Evolutionary conservation across 495 filamentous ascomycete genomes (phyloP).

Genomic region (Neurospora cerealis): DNA sequence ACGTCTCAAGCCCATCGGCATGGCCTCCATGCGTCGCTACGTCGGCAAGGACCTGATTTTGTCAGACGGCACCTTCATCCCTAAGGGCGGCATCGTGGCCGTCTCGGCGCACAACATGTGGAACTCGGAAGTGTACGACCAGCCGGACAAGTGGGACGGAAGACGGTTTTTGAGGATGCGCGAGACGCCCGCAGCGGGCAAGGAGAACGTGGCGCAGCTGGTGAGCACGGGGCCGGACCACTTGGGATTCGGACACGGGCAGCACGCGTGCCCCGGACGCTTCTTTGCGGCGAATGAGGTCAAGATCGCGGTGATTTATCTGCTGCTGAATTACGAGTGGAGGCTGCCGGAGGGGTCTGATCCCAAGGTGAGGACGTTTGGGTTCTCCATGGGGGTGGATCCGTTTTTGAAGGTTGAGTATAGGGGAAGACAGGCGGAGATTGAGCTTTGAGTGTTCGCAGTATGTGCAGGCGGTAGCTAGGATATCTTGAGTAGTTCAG

Average conservation of each 20-base stretch:
- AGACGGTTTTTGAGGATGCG: conserved; percentile 37
- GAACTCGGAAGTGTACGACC: conserved; percentile 34
- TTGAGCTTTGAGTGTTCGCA: not conserved
- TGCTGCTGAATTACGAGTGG: conserved; percentile 31
- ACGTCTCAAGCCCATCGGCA: conserved; percentile 26
- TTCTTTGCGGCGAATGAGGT: conserved; percentile 33
- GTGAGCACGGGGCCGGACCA: conserved; percentile 33
- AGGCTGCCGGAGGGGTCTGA: conserved; percentile 10
- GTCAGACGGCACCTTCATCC: conserved; percentile 38
- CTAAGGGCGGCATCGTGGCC: conserved; percentile 34
- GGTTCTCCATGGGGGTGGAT: conserved; percentile 3
- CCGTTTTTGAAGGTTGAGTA: conserved; percentile 10
- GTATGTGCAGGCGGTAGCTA: not conserved
- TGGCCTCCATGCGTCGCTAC: conserved; percentile 32
- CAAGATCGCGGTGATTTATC: conserved; percentile 25
- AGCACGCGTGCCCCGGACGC: conserved; percentile 31
- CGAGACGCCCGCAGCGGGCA: conserved; percentile 18
- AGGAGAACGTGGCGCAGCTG: conserved; percentile 34
- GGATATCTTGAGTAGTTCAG: not conserved
- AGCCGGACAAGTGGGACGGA: conserved; percentile 35
- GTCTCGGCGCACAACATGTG: conserved; percentile 24
- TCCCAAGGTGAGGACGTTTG: conserved; percentile 2
- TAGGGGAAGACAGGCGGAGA: conserved; percentile 1
- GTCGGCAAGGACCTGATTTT: conserved; percentile 28
- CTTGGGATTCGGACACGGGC: conserved; percentile 29